Evolutionary conservation across 2,329 filamentous ascomycete species (phyloP).

Genomic region (Pseudocercospora cruenta): DNA sequence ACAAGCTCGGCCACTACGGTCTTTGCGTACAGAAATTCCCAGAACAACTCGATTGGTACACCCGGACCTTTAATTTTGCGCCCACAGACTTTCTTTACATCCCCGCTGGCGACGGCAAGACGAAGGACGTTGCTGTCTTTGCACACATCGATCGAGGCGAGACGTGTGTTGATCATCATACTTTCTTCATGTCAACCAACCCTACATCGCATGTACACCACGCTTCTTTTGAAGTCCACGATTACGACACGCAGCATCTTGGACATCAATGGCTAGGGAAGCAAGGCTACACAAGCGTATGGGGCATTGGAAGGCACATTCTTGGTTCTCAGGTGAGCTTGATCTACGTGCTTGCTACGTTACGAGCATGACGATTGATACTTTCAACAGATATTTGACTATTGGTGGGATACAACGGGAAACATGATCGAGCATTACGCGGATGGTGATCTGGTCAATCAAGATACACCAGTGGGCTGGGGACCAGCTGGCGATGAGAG

Average conservation of each 20-base stretch:
- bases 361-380: conserved; percentile 1
- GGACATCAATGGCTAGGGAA: conserved; percentile 68
- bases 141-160: conserved; percentile 57
- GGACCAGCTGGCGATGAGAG: conserved; percentile 41
- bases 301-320: conserved; percentile 73
- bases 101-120: conserved; percentile 18
- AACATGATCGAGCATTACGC: conserved; percentile 63
- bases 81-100: conserved; percentile 50
- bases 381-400: conserved; percentile 62
- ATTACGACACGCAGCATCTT: conserved; percentile 69
- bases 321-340: conserved; percentile 54
- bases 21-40: conserved; percentile 18
- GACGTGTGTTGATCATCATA: conserved; percentile 57
- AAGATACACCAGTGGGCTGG: conserved; percentile 47
- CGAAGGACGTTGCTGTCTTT: conserved; percentile 52
- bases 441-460: conserved; percentile 68
- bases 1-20: conserved; percentile 43
- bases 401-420: conserved; percentile 57
- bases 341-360: conserved; percentile 44
- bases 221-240: conserved; percentile 69
- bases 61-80: conserved; percentile 48
- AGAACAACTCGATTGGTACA: conserved; percentile 45
- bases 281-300: conserved; percentile 65
- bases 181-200: conserved; percentile 50
- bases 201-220: conserved; percentile 61